Evolutionary conservation across 352 stramenopile species (phyloP).

Genomic region (Globisporangium megalacanthum): DNA sequence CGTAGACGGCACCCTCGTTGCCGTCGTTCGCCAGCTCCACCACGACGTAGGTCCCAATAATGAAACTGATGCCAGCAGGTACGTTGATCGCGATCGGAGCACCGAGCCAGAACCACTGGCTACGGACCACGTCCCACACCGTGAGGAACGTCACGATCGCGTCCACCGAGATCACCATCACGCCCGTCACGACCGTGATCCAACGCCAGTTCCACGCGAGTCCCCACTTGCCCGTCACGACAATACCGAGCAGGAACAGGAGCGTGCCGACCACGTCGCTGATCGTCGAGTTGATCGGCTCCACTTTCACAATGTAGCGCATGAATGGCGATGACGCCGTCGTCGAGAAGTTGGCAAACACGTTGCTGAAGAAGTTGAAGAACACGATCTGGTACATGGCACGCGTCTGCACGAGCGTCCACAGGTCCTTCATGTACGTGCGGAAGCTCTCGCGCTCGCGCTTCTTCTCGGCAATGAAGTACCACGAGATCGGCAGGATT

Average conservation of each 20-base stretch:
- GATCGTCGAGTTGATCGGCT: conserved; percentile 30
- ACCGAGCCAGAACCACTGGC: conserved; percentile 60
- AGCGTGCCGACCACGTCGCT: no score
- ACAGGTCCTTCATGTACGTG: conserved; percentile 1
- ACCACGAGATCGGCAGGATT: conserved; percentile 17
- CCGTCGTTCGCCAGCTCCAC: conserved; percentile 53
- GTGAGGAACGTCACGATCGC: conserved; percentile 48
- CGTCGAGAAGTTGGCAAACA: conserved; percentile 9
- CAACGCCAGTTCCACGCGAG: conserved; percentile 54
- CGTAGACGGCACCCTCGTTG: conserved; percentile 49
- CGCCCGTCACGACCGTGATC: conserved; percentile 35
- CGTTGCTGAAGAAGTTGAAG: conserved; percentile 13
- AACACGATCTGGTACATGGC: conserved; percentile 20
- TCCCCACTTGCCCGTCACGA: conserved; percentile 34
- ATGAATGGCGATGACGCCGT: conserved; percentile 21
- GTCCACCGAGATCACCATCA: conserved; percentile 35
- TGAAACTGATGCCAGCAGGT: conserved; percentile 43
- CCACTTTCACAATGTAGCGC: conserved; percentile 28
- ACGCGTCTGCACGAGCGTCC: conserved; percentile 10
- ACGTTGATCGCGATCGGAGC: conserved; percentile 49
- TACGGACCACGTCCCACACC: conserved; percentile 43
- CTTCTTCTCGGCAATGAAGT: conserved; percentile 15
- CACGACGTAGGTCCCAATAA: conserved; percentile 49
- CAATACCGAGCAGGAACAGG: no score
- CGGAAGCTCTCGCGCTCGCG: conserved; percentile 1